These are phyloP conservation scores for Leccinum uliginosum DNA, from an alignment of 768 basidiomycete genomes.

Conservation along the genomic window DNA sequence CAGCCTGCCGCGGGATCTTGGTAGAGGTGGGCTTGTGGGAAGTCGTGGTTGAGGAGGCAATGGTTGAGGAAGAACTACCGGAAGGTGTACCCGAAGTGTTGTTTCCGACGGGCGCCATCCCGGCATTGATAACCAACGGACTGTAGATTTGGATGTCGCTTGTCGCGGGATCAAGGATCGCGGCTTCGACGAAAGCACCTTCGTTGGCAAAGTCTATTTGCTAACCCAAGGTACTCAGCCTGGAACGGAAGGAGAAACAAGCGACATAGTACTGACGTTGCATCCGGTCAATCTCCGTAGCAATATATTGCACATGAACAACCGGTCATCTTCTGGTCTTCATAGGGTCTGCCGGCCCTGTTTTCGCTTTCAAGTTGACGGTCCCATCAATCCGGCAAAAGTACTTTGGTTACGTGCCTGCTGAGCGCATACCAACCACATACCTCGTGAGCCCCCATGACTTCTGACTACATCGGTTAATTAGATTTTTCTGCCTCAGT, in stretches of 20 bases:
- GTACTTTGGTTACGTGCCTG: constrained; percentile 63
- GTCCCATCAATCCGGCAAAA: constrained; percentile 76
- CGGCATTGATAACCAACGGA: constrained; percentile 28
- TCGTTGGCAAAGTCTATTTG: constrained; percentile 26
- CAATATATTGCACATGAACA: constrained; percentile 89
- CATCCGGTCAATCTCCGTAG: constrained; percentile 38
- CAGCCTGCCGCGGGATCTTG: constrained; percentile 9
- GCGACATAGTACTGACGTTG: constrained; percentile 13
- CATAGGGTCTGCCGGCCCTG: constrained; percentile 71
- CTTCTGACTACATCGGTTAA: neutral
- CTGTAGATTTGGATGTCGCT: constrained; percentile 24
- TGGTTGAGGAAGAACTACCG: neutral
- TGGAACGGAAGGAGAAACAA: neutral
- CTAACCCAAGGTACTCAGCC: constrained; percentile 4
- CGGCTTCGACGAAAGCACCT: constrained; percentile 25
- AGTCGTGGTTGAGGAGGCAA: neutral
- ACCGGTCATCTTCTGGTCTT: constrained; percentile 88
- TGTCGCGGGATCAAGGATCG: constrained; percentile 27
- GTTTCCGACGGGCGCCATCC: constrained; percentile 18
- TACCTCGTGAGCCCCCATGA: constrained; percentile 58
- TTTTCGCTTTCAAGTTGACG: constrained; percentile 60
- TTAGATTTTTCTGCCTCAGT: constrained; percentile 36
- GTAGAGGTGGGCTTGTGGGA: neutral
- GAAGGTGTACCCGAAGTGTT: neutral
- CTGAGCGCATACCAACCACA: constrained; percentile 67